Base-by-base conservation (phyloP, 139 green algal genomes). In the Chlorella sp. region DNA sequence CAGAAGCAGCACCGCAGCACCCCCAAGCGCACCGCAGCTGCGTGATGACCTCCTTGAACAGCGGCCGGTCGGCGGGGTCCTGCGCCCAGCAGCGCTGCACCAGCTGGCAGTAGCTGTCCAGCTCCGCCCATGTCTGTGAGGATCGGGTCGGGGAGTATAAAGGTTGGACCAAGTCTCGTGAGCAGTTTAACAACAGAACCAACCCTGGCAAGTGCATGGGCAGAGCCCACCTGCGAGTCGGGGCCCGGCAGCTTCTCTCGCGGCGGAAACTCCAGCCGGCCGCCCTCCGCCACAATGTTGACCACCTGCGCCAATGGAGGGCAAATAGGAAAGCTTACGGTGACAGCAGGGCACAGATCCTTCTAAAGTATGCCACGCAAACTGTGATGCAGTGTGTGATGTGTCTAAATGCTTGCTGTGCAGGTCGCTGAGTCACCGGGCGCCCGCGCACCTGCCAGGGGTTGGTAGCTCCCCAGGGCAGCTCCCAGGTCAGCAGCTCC, bases 401-500 rank as follows among this genome's bases (percentile, higher is more conserved):
- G n/a, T n/a, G n/a, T n/a, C n/a, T n/a, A n/a, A n/a, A n/a, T n/a
- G n/a, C n/a, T n/a, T n/a, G n/a, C n/a, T n/a, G n/a, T n/a, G n/a
- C n/a, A n/a, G n/a, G n/a, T n/a, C n/a, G n/a, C n/a, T n/a, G n/a
- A n/a, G n/a, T n/a, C n/a, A n/a, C n/a, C n/a, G n/a, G n/a, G n/a
- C n/a, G n/a, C n/a, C 51, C 51, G 4, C 51, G 4, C 14, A 60
- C 51, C 51, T 94, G 92, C 91, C 91, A 94, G 36, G 92, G 88
- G 51, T 89, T 89, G 62, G 77, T 87, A 30, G 86, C 73, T 56
- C 89, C 84, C 87, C 93, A 98, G 13, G 95, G 95, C 86, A 96
- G 90, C 83, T 95, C 89, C 95, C 94, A 98, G 34, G 95, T 97
- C 48, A 97, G 84, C 88, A 86, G 69, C 72, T 92, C 88, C 88